Conservation (phyloP, 2,329 filamentous ascomycete genomes). For the Coniochaeta prunicola region DNA sequence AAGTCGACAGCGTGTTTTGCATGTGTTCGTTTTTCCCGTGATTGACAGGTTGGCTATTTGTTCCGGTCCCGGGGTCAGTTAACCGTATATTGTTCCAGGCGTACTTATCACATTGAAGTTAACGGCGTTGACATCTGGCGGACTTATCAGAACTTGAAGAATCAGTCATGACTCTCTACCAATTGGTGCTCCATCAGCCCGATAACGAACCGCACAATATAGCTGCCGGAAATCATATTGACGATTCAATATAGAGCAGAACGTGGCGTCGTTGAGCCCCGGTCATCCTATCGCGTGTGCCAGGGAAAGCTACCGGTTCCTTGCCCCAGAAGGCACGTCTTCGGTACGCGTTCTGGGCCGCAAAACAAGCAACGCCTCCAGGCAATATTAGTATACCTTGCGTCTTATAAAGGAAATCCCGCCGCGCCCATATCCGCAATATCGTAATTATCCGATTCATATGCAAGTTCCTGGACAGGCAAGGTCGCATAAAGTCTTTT, state of each 20-base stretch:
- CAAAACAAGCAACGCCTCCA: not conserved
- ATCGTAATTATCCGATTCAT: not conserved
- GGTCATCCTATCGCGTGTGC: not conserved
- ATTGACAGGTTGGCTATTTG: not conserved
- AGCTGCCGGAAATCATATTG: not conserved
- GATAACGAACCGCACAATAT: not conserved
- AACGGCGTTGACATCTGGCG: too few relatives aligned
- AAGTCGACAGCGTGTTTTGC: not conserved
- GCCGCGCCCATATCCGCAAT: not conserved
- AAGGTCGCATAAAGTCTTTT: not conserved
- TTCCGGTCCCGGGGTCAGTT: not conserved
- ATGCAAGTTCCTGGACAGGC: not conserved
- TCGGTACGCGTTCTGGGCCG: not conserved
- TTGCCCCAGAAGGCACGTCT: too few relatives aligned
- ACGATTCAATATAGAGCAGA: not conserved
- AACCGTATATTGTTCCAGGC: too few relatives aligned
- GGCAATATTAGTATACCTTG: not conserved
- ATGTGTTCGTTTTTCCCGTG: not conserved
- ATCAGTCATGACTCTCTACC: too few relatives aligned
- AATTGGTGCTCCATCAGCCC: not conserved
- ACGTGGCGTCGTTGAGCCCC: not conserved
- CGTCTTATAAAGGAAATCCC: not conserved
- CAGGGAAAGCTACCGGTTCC: not conserved
- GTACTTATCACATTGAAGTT: too few relatives aligned
- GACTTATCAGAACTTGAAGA: too few relatives aligned